Conservation (phyloP, 1,284 basidiomycete species). For the Irpex lacteus region DNA sequence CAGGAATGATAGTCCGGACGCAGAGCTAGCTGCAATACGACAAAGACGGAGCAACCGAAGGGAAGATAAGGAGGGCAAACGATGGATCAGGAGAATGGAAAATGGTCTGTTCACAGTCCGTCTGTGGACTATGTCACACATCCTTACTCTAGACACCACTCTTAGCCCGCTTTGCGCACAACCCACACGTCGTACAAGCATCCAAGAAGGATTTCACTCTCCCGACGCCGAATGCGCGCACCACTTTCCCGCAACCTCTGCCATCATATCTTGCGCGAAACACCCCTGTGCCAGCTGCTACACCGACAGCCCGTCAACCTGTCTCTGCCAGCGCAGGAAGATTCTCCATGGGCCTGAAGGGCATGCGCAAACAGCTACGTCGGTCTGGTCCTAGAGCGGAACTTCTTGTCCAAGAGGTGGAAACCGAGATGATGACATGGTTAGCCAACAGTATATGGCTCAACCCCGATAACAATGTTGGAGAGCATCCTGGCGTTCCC, state of each 20-base stretch:
- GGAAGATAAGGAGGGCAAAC: slow-evolving; percentile 71
- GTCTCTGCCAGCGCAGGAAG: slow-evolving; percentile 65
- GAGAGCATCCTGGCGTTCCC: slow-evolving; percentile 34
- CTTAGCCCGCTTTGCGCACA: slow-evolving; percentile 64
- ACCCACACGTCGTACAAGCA: slow-evolving; percentile 65
- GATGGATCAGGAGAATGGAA: slow-evolving; percentile 70
- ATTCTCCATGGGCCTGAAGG: slow-evolving; percentile 72
- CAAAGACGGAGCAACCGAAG: slow-evolving; percentile 36
- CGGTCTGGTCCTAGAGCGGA: slow-evolving; percentile 58
- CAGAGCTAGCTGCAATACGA: slow-evolving; percentile 16
- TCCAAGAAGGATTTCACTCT: slow-evolving; percentile 52
- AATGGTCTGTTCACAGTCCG: slow-evolving; percentile 51
- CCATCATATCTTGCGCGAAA: slow-evolving; percentile 66
- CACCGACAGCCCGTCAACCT: slow-evolving; percentile 41
- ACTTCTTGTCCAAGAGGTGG: slow-evolving; percentile 60
- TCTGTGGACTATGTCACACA: background rate
- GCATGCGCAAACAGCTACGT: slow-evolving; percentile 65
- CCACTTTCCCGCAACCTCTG: slow-evolving; percentile 75
- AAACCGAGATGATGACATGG: slow-evolving; percentile 64
- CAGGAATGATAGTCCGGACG: slow-evolving; percentile 16
- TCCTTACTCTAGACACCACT: background rate
- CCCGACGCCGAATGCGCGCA: slow-evolving; percentile 38
- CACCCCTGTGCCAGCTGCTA: slow-evolving; percentile 44
- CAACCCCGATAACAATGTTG: slow-evolving; percentile 41
- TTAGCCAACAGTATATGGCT: slow-evolving; percentile 52